Evolutionary conservation across 768 basidiomycete genomes (phyloP).

Genomic region (Tubosaeta sp.): DNA sequence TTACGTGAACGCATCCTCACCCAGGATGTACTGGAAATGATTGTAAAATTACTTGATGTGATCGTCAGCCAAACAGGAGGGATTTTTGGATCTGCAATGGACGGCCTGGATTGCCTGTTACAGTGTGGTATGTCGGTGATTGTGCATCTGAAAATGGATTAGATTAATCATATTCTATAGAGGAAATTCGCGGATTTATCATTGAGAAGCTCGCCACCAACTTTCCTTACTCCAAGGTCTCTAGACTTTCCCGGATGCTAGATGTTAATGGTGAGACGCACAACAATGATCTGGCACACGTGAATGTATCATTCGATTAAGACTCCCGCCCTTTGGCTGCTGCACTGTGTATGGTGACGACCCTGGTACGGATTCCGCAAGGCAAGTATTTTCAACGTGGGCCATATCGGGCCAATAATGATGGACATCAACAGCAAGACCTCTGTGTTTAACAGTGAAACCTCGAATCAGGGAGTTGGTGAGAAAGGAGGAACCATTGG

Average conservation of each 20-base stretch:
- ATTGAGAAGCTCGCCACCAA: too few relatives aligned
- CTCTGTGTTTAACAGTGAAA: conserved; percentile 3
- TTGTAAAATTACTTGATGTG: conserved; percentile 13
- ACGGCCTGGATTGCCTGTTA: conserved; percentile 15
- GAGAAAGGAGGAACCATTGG: neutral
- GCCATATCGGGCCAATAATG: neutral
- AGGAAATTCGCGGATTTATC: too few relatives aligned
- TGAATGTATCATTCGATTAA: neutral
- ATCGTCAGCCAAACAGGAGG: neutral
- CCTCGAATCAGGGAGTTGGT: conserved; percentile 12
- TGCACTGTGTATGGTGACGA: conserved; percentile 14
- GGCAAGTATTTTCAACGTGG: conserved; percentile 2
- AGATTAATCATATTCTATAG: neutral
- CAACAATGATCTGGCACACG: neutral
- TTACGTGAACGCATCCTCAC: conserved; percentile 13
- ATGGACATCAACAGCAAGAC: neutral
- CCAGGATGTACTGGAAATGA: neutral
- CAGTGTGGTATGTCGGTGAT: conserved; percentile 10
- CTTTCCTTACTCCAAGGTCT: neutral
- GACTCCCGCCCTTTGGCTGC: conserved; percentile 7
- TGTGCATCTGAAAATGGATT: neutral
- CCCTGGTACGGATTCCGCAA: conserved; percentile 11
- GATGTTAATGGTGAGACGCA: conserved; percentile 6
- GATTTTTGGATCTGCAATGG: conserved; percentile 18
- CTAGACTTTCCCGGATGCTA: conserved; percentile 14